Percentiles rank a stretch among this genome's conserved stretches.
Conservation (phyloP, 202 grass and related monocot genomes). For the Panicum hallii region DNA sequence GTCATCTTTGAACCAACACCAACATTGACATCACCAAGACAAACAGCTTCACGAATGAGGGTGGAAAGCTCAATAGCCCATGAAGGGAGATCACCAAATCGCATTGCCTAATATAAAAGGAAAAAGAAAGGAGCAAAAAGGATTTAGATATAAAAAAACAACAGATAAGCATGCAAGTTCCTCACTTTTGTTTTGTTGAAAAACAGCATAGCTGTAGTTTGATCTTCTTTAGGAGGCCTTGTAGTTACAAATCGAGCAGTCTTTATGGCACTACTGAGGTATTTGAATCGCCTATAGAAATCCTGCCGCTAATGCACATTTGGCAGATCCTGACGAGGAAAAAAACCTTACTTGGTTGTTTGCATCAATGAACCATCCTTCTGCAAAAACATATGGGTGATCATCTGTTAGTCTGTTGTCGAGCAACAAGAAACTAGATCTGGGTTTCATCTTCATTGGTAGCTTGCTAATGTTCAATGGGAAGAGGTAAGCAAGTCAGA, state of each 20-base stretch:
- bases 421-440: conserved; percentile 30
- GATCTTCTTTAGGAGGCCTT: background rate
- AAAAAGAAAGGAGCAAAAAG: background rate
- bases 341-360: conserved; percentile 67
- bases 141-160: background rate
- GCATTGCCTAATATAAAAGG: conserved; percentile 64
- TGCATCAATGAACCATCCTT: conserved; percentile 73
- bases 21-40: conserved; percentile 50
- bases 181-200: background rate
- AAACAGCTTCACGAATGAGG: conserved; percentile 64
- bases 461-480: background rate
- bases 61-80: conserved; percentile 73
- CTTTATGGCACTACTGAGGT: background rate
- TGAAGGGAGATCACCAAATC: conserved; percentile 88
- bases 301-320: background rate
- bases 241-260: background rate
- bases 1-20: conserved; percentile 13
- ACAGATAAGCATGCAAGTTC: background rate
- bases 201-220: background rate
- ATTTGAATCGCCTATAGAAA: background rate
- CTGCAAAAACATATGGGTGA: conserved; percentile 53
- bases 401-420: background rate
- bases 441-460: background rate
- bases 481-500: conserved; percentile 8
- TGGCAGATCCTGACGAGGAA: conserved; percentile 27